Evolutionary conservation across 1,139 yeast genomes (phyloP), one percentile per base, ranked within the genome.

Genomic region (Scheffersomyces lignicola): DNA sequence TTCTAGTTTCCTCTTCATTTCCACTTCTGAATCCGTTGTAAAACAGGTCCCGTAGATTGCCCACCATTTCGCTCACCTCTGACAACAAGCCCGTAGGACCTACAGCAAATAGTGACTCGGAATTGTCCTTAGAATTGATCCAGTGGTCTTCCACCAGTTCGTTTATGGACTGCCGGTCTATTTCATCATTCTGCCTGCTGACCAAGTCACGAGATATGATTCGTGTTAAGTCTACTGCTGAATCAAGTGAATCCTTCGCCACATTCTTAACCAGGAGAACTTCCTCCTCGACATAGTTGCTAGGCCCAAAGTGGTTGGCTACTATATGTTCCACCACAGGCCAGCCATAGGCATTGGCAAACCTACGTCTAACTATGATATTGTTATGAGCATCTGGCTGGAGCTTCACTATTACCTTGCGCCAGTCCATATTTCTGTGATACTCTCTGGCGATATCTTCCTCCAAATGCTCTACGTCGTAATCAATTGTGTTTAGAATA

Each of bases 311-410:
- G 47, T 62, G 69, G 29, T 50, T 50, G 8, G 51, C 45, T 17
- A 84, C 86, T 43, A 92, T 51, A 58, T 92, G 97, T 35, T 84
- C 86, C 23, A 92, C 72, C 0, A 89, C 96, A 0, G 87, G 89
- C 96, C 97, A 90, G 1, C 99, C 99, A 60, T 84, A 89, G 0
- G 97, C 95, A 63, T 92, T 92, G 8, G 95, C 82, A 65, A 87
- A 92, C 41, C 90, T 65, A 48, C 99, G 69, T 43, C 99, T 66
- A 1, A 92, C 98, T 22, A 87, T 72, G 33, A 92, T 90, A 51
- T 90, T 94, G 54, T 92, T 92, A 53, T 92, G 99, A 0, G 99
- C 96, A 60, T 92, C 99, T 0, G 97, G 96, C 43, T 80, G 79
- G 39, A 94, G 63, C 33, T 79, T 78, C 1, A 90, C 97, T 20